Base-by-base conservation (phyloP, 2,329 filamentous ascomycete species). In the Fusarium sublunatum region DNA sequence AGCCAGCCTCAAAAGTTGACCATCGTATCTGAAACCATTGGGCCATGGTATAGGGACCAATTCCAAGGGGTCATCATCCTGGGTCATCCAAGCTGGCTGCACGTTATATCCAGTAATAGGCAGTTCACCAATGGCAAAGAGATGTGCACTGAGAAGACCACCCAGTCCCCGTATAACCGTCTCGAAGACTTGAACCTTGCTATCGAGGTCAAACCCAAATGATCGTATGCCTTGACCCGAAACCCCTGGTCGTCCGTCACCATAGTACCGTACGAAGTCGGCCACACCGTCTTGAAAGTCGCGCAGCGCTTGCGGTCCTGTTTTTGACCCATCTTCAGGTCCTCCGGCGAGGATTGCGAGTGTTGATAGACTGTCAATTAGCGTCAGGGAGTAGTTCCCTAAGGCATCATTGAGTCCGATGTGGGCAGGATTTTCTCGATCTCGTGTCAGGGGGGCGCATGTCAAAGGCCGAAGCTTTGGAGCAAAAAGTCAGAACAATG, bases 161-260 rank as follows among this genome's bases (percentile, higher is more conserved):
- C 95, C 95, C 41, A 96, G 86, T 13, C 94, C 95, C 56, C 95
- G 86, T 68, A 99, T 99, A 32, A 97, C 94, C 1, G 94, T 98
- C 80, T 99, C 95, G 72, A 99, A 99, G 35, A 99, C 92, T 78
- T 99, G 94, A 2, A 99, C 95, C 77, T 98, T 99, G 79, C 93
- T 97, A 77, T 99, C 94, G 36, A 97, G 81, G 75, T 99, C 92
- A 71, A 99, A 99, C 0, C 93, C 95, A 51, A 88, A 85, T 4
- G 88, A 88, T 64, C 92, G 83, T 54, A 84, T 81, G 4, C 94
- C 94, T 71, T 86, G 83, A 7, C 91, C 92, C 6, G 83, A 82
- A 12, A 85, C 81, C 4, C 91, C 89, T 8, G 82, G 77, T 28
- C 87, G 88, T 2, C 93, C 94, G 76, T 97, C 93, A 5, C 94